Percentiles rank a stretch among this genome's conserved stretches.
phyloP scores from a whole-genome alignment of 805 yeast genomes.

The Komagataella kurtzmanii region DNA sequence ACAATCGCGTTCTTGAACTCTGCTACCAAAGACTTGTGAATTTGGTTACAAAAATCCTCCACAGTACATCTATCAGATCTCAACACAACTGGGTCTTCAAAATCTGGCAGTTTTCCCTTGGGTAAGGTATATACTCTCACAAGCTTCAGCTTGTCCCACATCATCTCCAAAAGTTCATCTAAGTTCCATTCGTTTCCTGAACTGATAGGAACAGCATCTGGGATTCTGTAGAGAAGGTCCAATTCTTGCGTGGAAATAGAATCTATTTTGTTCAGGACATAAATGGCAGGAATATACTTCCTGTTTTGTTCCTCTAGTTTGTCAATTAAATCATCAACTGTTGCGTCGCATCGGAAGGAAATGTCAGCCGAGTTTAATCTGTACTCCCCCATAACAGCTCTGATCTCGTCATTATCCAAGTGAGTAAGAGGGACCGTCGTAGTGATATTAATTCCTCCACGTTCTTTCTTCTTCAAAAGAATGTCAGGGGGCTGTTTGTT shows the following conservation, averaged over 20 bases:
- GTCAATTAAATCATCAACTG: conserved; percentile 93
- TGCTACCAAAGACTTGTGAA: conserved; percentile 87
- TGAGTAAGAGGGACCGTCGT: conserved; percentile 88
- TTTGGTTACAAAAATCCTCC: conserved; percentile 92
- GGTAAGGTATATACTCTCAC: conserved; percentile 97
- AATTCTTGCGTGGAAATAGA: conserved; percentile 89
- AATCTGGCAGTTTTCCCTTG: conserved; percentile 88
- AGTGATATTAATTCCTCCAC: conserved; percentile 91
- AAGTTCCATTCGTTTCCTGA: conserved; percentile 95
- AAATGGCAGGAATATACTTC: conserved; percentile 89
- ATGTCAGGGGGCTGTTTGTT: conserved; percentile 91
- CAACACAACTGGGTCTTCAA: conserved; percentile 87
- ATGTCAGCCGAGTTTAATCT: conserved; percentile 92
- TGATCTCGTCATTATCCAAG: conserved; percentile 82
- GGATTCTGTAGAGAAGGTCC: conserved; percentile 81
- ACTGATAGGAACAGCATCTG: conserved; percentile 94
- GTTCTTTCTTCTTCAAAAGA: conserved; percentile 80
- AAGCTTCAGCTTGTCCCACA: conserved; percentile 88
- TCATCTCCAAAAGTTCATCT: conserved; percentile 83
- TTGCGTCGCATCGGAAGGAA: conserved; percentile 94
- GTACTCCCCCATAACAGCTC: conserved; percentile 94
- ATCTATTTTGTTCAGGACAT: conserved; percentile 92
- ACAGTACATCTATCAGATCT: conserved; percentile 73
- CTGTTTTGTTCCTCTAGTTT: conserved; percentile 83
- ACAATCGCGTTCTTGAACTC: conserved; percentile 91